Percentiles rank a stretch among this genome's conserved stretches.
phyloP scores from a whole-genome alignment of 2,329 filamentous ascomycete species.

The Orbilia oligospora region DNA sequence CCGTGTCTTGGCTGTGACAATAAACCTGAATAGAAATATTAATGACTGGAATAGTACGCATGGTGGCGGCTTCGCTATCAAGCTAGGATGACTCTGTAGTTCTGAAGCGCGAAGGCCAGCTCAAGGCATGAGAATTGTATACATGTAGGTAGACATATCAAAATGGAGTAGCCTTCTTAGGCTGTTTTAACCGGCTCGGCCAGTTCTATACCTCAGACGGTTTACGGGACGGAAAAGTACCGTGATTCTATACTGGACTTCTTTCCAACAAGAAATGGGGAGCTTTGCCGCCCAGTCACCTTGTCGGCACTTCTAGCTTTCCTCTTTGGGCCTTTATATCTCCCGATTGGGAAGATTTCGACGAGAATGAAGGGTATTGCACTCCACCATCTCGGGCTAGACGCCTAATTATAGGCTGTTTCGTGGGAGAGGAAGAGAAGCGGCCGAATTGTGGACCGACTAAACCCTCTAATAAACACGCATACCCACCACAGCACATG shows the following conservation, averaged over 20 bases:
- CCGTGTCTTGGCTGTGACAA: constrained; percentile 32
- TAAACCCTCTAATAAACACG: not conserved
- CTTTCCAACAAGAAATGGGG: constrained; percentile 4
- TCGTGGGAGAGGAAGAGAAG: constrained; percentile 4
- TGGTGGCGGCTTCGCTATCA: constrained; percentile 18
- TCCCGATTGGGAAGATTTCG: constrained; percentile 2
- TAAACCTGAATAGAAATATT: constrained; percentile 1
- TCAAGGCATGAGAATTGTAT: not conserved
- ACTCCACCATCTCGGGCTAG: constrained; percentile 16
- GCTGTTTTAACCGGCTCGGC: constrained; percentile 23
- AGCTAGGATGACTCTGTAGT: not conserved
- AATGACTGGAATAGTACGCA: not conserved
- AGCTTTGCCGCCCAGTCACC: constrained; percentile 12
- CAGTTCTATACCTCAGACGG: constrained; percentile 1
- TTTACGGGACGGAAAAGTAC: not conserved
- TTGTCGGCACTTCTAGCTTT: not conserved
- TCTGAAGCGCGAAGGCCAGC: constrained; percentile 20
- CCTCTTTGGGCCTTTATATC: not conserved
- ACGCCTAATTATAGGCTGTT: constrained; percentile 29
- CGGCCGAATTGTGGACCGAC: constrained; percentile 11
- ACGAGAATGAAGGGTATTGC: constrained; percentile 13
- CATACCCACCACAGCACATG: not conserved
- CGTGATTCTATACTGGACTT: not conserved
- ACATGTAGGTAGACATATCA: not conserved
- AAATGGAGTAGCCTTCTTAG: constrained; percentile 15